phyloP scores from a whole-genome alignment of 495 filamentous ascomycete genomes.

The Podospora pseudoanserina region DNA sequence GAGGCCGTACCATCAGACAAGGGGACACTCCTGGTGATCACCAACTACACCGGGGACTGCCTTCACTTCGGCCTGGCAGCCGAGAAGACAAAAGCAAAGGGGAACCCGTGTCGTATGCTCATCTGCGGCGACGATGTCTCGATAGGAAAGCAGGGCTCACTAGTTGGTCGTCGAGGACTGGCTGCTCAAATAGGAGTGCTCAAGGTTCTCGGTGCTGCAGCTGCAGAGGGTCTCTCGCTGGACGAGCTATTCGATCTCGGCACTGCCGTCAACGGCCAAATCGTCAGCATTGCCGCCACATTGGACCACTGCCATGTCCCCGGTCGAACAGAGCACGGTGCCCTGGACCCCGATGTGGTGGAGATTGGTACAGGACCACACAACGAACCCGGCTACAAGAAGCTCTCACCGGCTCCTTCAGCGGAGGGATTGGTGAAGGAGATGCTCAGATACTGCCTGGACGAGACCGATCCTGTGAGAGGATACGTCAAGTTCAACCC shows the following conservation, averaged over 20 bases:
- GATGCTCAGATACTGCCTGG: conserved; percentile 52
- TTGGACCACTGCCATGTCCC: conserved; percentile 64
- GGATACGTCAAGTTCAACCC: conserved; percentile 56
- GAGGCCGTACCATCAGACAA: conserved; percentile 53
- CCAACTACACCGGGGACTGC: conserved; percentile 65
- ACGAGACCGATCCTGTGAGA: conserved; percentile 53
- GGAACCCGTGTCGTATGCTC: conserved; percentile 52
- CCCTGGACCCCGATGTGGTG: conserved; percentile 44
- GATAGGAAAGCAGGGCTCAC: conserved; percentile 52
- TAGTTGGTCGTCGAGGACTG: conserved; percentile 56
- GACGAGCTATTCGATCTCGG: conserved; percentile 57
- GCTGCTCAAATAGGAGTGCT: conserved; percentile 50
- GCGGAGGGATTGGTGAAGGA: conserved; percentile 51
- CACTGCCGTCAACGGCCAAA: conserved; percentile 48
- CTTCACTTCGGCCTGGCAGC: conserved; percentile 61
- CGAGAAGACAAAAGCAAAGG: conserved; percentile 56
- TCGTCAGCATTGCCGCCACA: conserved; percentile 58
- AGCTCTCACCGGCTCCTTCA: conserved; percentile 52
- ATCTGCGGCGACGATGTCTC: conserved; percentile 60
- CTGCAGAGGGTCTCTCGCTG: conserved; percentile 46
- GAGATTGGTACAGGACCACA: conserved; percentile 61
- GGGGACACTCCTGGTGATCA: conserved; percentile 60
- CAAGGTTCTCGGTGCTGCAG: conserved; percentile 39
- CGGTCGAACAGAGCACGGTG: conserved; percentile 53
- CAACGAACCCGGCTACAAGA: conserved; percentile 58